Evolutionary conservation across 2,329 filamentous ascomycete genomes (phyloP), one percentile per base, ranked within the genome.

Genomic region (Fusarium newnesense): DNA sequence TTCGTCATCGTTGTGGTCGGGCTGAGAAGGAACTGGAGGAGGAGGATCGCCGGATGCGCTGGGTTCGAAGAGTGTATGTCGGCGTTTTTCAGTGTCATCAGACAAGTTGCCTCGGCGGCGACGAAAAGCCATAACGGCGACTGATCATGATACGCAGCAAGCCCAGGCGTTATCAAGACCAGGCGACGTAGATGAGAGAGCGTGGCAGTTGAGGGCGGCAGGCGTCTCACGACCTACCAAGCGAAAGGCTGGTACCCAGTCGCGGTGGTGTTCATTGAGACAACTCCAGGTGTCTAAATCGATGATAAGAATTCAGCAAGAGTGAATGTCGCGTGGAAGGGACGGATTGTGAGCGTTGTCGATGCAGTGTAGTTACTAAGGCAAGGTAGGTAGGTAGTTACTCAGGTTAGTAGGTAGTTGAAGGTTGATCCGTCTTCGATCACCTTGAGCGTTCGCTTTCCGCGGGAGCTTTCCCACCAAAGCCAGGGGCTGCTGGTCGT

Each of bases 81-180:
- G 87, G 79, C 87, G 87, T 83, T 88, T 88, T 74, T 90, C 87
- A 70, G 84, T 85, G 79, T 90, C 88, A 84, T 86, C 89, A 82
- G 85, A 87, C 84, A 86, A 83, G 77, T 87, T 88, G 83, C 87
- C 88, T 80, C 87, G 88, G 81, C 88, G 88, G 83, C 88, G 88
- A 82, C 90, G 84, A 76, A 90, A 89, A 78, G 88, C 87, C 88
- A 90, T 90, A 77, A 73, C 82, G 79, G 79, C 80, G 78, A 78
- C 76, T 79, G 80, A 70, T 83, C 83, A 84, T 85, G 79, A 72
- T 82, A 80, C 76, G 76, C 75, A 66, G 77, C 75, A 76, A 75
- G 74, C 71, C 77, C 64, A 62, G 69, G 68, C 68, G 70, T 62
- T 70, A 60, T 70, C 69, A 61, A 73, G 60, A 64, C 68, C 59